A percentile compares a stretch with the other conserved stretches of the same genome.
phyloP scores from a whole-genome alignment of 345 rosid genomes.

The Lepidium sativum region DNA sequence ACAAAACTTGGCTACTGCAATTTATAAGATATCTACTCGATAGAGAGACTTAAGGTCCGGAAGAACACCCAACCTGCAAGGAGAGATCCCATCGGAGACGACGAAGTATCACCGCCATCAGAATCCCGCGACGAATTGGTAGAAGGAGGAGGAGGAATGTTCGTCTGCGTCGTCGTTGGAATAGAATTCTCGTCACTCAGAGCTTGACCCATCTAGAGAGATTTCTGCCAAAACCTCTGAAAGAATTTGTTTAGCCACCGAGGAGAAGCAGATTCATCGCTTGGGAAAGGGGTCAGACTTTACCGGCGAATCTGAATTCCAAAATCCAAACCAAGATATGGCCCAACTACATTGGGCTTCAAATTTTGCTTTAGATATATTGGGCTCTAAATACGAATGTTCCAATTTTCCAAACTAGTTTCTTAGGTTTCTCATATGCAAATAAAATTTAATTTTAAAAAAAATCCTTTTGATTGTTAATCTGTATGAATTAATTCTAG shows the following conservation, averaged over 20 bases:
- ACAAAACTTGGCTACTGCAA: background rate
- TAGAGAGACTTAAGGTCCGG: background rate
- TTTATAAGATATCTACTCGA: background rate
- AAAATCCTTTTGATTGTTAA: too few relatives aligned
- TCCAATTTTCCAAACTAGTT: background rate
- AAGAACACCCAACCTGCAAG: conserved; percentile 36
- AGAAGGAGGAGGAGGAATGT: background rate
- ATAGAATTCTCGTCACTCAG: conserved; percentile 27
- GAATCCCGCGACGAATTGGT: conserved; percentile 11
- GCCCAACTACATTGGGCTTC: too few relatives aligned
- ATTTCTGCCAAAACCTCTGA: background rate
- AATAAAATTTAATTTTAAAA: too few relatives aligned
- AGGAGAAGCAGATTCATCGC: background rate
- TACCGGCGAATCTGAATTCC: background rate
- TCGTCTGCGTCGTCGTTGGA: conserved; percentile 4
- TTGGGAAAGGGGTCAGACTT: background rate
- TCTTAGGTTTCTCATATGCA: too few relatives aligned
- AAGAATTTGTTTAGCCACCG: conserved; percentile 2
- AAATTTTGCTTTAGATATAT: too few relatives aligned
- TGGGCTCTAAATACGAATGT: background rate
- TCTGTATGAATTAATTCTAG: background rate
- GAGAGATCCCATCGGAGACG: conserved; percentile 47
- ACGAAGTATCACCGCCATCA: conserved; percentile 7
- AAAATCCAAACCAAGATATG: background rate
- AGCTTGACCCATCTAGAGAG: conserved; percentile 45